Evolutionary conservation across 768 basidiomycete species (phyloP).

Genomic region (Pisolithus marmoratus): DNA sequence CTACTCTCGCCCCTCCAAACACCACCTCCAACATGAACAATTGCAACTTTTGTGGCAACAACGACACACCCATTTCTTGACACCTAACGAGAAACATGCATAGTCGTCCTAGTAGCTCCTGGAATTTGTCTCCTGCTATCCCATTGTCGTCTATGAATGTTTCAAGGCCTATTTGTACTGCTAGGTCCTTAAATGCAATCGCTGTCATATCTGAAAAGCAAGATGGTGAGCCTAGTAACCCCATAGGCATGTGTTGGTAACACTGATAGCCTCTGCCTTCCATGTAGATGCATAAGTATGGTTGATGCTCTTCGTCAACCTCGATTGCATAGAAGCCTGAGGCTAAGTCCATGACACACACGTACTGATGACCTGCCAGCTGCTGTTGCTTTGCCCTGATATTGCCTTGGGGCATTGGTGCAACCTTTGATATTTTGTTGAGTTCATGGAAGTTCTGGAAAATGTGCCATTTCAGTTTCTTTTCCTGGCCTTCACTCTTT

Average conservation of each 20-base stretch:
- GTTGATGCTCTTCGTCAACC: constrained; percentile 9
- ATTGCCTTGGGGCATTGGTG: constrained; percentile 35
- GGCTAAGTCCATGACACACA: constrained; percentile 33
- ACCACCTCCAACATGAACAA: constrained; percentile 6
- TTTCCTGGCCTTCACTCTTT: too few relatives aligned
- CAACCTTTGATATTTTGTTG: too few relatives aligned
- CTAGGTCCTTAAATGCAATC: constrained; percentile 17
- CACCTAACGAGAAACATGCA: constrained; percentile 14
- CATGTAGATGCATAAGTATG: constrained; percentile 32
- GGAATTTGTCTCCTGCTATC: constrained; percentile 28
- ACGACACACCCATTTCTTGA: background rate
- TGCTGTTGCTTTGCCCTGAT: constrained; percentile 36
- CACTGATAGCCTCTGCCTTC: constrained; percentile 33
- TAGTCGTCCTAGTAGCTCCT: constrained; percentile 21
- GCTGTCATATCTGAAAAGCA: constrained; percentile 29
- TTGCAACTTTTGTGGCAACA: background rate
- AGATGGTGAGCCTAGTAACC: constrained; percentile 34
- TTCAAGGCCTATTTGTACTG: constrained; percentile 21
- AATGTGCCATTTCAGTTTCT: too few relatives aligned
- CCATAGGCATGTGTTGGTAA: constrained; percentile 36
- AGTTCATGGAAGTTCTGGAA: too few relatives aligned
- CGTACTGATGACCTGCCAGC: constrained; percentile 33
- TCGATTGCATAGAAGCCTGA: constrained; percentile 29
- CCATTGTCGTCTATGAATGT: constrained; percentile 37
- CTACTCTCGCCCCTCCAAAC: background rate